A percentile compares a stretch with the other conserved stretches of the same genome.
Evolutionary conservation across 1,284 basidiomycete genomes (phyloP).

Genomic region (Papiliotrema nemorosa): DNA sequence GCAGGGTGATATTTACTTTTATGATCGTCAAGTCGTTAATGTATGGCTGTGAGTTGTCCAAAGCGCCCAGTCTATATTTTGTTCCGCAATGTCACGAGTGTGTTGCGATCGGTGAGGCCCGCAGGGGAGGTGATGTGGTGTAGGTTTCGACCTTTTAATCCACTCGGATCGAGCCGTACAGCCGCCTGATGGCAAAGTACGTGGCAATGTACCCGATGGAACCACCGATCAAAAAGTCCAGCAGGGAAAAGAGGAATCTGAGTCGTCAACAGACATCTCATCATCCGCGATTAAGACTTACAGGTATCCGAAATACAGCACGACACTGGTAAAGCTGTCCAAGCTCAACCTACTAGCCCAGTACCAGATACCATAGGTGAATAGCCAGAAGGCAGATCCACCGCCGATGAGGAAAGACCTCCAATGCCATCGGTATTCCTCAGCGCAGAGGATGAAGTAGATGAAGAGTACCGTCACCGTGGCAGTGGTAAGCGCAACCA

Average conservation of each 20-base stretch:
- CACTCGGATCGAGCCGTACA: slow-evolving; percentile 65
- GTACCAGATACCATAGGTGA: slow-evolving; percentile 68
- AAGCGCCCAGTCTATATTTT: neutral
- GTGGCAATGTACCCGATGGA: slow-evolving; percentile 79
- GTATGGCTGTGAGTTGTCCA: too few species aligned
- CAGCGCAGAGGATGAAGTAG: slow-evolving; percentile 90
- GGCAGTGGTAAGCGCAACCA: slow-evolving; percentile 82
- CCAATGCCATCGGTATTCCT: slow-evolving; percentile 99
- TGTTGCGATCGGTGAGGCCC: too few species aligned
- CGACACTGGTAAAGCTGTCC: slow-evolving; percentile 75
- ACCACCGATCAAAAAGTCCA: slow-evolving; percentile 88
- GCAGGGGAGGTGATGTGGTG: too few species aligned
- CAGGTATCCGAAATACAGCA: slow-evolving; percentile 89
- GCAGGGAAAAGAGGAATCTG: slow-evolving; percentile 65
- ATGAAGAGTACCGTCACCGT: slow-evolving; percentile 86
- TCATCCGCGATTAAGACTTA: slow-evolving; percentile 33
- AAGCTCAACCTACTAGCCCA: slow-evolving; percentile 82
- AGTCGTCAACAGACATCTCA: neutral
- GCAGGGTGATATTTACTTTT: neutral
- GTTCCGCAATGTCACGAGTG: too few species aligned
- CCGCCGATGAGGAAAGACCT: slow-evolving; percentile 91
- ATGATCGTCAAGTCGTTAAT: too few species aligned
- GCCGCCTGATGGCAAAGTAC: slow-evolving; percentile 75
- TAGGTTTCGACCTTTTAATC: slow-evolving; percentile 48
- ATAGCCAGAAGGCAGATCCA: slow-evolving; percentile 87